Evolutionary conservation across 1,284 basidiomycete species (phyloP).

Genomic region (Chalciporus sp.): DNA sequence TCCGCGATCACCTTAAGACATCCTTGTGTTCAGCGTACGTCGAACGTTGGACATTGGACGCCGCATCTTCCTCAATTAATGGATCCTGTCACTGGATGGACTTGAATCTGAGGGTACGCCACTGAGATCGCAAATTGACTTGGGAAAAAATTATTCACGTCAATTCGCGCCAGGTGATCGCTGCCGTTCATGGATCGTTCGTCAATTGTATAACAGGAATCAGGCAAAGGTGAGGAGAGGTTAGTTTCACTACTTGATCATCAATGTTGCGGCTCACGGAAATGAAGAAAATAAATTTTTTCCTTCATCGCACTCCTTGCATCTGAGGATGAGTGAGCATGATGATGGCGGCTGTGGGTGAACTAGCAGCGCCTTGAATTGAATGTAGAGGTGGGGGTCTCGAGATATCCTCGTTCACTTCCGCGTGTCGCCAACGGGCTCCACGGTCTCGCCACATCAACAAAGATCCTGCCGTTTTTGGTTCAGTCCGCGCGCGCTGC

Average conservation of each 20-base stretch:
- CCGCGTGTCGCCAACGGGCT: neutral
- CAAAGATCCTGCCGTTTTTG: neutral
- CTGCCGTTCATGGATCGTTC: conserved; percentile 25
- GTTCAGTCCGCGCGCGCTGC: neutral
- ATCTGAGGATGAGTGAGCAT: neutral
- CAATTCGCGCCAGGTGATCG: conserved; percentile 4
- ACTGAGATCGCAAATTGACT: conserved; percentile 18
- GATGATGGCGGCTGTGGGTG: conserved; percentile 52
- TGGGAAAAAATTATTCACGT: conserved; percentile 22
- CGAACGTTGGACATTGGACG: neutral
- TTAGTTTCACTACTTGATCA: conserved; percentile 28
- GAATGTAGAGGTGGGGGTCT: neutral
- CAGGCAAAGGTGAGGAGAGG: conserved; percentile 12
- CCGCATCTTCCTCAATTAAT: conserved; percentile 24
- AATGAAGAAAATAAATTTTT: conserved; percentile 33
- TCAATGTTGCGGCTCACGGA: conserved; percentile 26
- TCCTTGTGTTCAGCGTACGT: conserved; percentile 22
- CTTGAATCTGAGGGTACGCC: conserved; percentile 2
- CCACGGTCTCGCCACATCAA: neutral
- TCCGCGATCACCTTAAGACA: conserved; percentile 31
- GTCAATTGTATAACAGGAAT: conserved; percentile 2
- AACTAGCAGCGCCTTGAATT: conserved; percentile 63
- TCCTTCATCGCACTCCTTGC: conserved; percentile 1
- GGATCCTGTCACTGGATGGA: conserved; percentile 14
- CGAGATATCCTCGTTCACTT: neutral